Percentiles rank a stretch among this genome's conserved stretches.
These are phyloP conservation scores for Spatholobus suberectus DNA, from an alignment of 306 rosid species.

Conservation along the genomic window DNA sequence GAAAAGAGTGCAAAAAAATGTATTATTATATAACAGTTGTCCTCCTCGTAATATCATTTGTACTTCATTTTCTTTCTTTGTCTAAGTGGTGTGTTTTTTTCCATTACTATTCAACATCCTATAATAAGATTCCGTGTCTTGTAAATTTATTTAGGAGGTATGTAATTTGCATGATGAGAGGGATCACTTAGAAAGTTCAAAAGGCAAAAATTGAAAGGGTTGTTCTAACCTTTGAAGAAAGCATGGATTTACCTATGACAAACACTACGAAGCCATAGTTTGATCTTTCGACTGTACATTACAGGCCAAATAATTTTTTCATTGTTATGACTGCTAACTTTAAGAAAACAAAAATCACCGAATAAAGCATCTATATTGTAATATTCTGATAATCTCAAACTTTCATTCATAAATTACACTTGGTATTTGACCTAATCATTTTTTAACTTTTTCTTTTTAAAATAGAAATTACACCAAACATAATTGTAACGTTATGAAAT, in stretches of 20 bases:
- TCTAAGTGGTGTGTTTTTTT: not conserved
- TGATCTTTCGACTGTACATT: not conserved
- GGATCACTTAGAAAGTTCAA: not conserved
- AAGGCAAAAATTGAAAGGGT: constrained; percentile 7
- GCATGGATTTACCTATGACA: not conserved
- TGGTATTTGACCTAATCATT: not conserved
- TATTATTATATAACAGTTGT: not conserved
- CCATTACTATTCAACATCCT: not conserved
- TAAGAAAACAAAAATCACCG: not conserved
- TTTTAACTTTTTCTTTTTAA: not conserved
- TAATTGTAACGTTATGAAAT: too few species aligned
- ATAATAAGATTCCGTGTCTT: not conserved
- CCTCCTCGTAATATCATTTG: not conserved
- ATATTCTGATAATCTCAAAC: not conserved
- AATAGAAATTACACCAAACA: not conserved
- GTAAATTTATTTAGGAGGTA: not conserved
- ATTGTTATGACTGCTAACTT: not conserved
- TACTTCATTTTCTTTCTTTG: not conserved
- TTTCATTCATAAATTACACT: not conserved
- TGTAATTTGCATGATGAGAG: constrained; percentile 18
- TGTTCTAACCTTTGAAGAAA: constrained; percentile 29
- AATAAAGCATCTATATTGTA: not conserved
- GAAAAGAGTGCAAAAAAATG: not conserved
- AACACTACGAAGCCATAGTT: not conserved
- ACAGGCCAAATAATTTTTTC: not conserved